These are phyloP conservation scores for Aechmea fasciata DNA, from an alignment of 176 grass and related monocot genomes.

Conservation along the genomic window DNA sequence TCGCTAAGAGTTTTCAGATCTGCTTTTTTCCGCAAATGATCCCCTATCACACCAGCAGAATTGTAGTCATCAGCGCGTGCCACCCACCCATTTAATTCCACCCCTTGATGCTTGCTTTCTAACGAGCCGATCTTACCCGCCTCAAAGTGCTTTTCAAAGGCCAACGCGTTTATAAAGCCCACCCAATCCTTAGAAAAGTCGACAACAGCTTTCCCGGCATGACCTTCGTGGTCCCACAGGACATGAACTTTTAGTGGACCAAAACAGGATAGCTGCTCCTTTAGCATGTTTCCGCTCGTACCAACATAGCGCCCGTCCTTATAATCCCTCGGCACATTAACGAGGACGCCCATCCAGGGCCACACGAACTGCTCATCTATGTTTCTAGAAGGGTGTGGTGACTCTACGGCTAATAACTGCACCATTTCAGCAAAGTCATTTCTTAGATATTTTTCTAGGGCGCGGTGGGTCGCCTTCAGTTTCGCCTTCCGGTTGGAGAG, in stretches of 20 bases:
- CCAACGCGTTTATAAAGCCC: constrained; percentile 39
- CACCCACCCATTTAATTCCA: constrained; percentile 49
- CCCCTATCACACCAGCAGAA: constrained; percentile 28
- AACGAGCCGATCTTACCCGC: constrained; percentile 29
- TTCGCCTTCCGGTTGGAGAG: constrained; percentile 41
- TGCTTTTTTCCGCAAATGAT: constrained; percentile 41
- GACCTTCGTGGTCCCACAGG: constrained; percentile 22
- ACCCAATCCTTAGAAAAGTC: constrained; percentile 42
- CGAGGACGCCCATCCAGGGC: constrained; percentile 58
- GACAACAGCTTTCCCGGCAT: constrained; percentile 29
- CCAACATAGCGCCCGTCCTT: constrained; percentile 6
- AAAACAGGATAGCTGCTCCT: constrained; percentile 43
- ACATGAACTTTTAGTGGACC: constrained; percentile 29
- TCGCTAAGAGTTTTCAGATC: constrained; percentile 36
- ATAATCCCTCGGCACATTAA: constrained; percentile 31
- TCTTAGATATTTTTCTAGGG: constrained; percentile 50
- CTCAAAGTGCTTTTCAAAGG: constrained; percentile 48
- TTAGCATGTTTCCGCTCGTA: constrained; percentile 36
- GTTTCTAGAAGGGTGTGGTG: constrained; percentile 16
- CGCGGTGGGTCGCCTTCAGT: constrained; percentile 56
- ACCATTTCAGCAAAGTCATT: constrained; percentile 28
- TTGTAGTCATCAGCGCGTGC: constrained; percentile 42
- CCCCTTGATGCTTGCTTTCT: constrained; percentile 27
- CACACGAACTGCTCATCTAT: constrained; percentile 43
- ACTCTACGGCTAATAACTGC: constrained; percentile 16